These are phyloP conservation scores for Trichoderma sp. DNA, from an alignment of 2,329 filamentous ascomycete genomes.

Conservation along the genomic window DNA sequence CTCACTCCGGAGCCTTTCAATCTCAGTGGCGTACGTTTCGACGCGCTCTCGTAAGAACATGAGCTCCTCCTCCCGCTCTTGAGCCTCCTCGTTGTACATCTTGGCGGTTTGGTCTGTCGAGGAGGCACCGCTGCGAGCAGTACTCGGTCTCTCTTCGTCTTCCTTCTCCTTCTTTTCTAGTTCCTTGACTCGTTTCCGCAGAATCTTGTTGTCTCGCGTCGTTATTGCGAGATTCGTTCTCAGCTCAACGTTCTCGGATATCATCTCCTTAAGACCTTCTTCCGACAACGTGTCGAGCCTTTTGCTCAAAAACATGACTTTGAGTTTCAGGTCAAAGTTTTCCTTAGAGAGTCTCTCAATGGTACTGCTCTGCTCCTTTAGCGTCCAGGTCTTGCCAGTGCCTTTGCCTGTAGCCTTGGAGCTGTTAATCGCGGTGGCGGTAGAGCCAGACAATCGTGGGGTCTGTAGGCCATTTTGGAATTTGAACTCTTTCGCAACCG, in stretches of 20 bases:
- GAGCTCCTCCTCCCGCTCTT: constrained; percentile 82
- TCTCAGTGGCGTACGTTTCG: constrained; percentile 79
- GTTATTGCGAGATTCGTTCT: constrained; percentile 87
- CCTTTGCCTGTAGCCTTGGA: constrained; percentile 50
- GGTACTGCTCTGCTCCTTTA: constrained; percentile 97
- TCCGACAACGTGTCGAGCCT: constrained; percentile 91
- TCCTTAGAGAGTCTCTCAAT: constrained; percentile 97
- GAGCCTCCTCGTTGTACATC: constrained; percentile 59
- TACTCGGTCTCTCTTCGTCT: constrained; percentile 63
- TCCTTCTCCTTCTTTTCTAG: constrained; percentile 77
- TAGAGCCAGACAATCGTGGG: constrained; percentile 56
- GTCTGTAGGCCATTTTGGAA: constrained; percentile 69
- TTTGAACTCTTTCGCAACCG: constrained; percentile 81
- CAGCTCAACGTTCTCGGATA: constrained; percentile 93
- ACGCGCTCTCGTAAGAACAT: constrained; percentile 81
- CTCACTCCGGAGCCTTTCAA: constrained; percentile 80
- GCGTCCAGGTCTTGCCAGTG: constrained; percentile 69
- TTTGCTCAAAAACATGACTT: constrained; percentile 95
- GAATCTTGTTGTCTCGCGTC: constrained; percentile 84
- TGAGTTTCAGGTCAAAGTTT: constrained; percentile 96
- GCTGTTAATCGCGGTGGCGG: constrained; percentile 48
- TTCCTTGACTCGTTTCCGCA: constrained; percentile 81
- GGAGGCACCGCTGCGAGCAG: constrained; percentile 56
- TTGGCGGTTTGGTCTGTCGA: constrained; percentile 60
- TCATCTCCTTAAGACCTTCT: constrained; percentile 96